A percentile compares a stretch with the other conserved stretches of the same genome.
These are phyloP conservation scores for Chlorella variabilis DNA, from an alignment of 163 green algal species.

Conservation along the genomic window DNA sequence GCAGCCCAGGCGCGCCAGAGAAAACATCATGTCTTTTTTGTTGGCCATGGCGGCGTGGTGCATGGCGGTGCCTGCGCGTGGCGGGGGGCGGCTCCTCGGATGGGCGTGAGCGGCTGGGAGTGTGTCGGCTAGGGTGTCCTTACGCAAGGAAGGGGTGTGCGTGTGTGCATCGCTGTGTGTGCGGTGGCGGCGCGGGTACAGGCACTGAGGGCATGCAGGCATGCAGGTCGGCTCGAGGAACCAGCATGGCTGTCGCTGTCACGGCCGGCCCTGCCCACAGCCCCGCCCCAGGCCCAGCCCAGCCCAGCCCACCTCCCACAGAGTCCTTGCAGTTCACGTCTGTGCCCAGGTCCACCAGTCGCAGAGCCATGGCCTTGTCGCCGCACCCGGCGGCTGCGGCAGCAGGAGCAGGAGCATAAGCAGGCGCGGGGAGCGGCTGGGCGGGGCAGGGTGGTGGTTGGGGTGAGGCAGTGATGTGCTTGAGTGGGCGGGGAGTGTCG, in stretches of 20 bases:
- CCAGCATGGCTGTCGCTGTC: no score
- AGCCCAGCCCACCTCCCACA: constrained; percentile 59
- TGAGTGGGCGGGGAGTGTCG: no score
- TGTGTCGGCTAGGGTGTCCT: no score
- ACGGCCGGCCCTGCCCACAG: no score
- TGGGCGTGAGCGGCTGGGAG: no score
- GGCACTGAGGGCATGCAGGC: no score
- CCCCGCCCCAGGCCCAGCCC: no score
- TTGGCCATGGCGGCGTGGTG: constrained; percentile 76
- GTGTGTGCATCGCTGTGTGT: neutral
- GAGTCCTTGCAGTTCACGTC: constrained; percentile 66
- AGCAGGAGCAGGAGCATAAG: neutral
- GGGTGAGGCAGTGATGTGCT: neutral
- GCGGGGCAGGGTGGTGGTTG: neutral
- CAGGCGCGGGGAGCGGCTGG: no score
- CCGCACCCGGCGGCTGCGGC: constrained; percentile 59
- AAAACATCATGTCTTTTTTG: constrained; percentile 78
- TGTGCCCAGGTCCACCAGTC: constrained; percentile 62
- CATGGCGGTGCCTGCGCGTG: constrained; percentile 62
- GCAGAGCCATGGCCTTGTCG: constrained; percentile 64
- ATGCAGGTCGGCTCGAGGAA: neutral
- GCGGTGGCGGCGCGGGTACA: no score
- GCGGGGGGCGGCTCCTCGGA: no score
- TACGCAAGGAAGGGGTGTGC: neutral
- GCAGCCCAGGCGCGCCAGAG: constrained; percentile 65